Evolutionary conservation across 2,329 filamentous ascomycete genomes (phyloP).

Genomic region (Hypoxylon sp.): DNA sequence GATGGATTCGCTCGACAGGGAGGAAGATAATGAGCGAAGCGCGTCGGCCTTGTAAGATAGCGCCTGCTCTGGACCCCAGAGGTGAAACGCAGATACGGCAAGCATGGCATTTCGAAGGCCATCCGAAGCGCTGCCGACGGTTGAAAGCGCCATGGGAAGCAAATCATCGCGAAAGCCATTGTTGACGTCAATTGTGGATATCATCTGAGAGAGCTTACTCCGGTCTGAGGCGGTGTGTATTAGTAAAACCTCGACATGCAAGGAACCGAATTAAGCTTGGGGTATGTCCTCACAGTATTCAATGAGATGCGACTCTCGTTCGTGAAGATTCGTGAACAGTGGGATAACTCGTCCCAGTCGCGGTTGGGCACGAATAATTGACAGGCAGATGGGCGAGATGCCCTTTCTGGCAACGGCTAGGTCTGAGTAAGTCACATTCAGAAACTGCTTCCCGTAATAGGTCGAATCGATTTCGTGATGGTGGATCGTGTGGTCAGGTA

Average conservation of each 20-base stretch:
- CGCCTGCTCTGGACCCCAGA: conserved; percentile 56
- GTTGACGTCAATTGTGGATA: conserved; percentile 61
- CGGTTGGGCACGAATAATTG: conserved; percentile 45
- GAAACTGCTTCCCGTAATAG: conserved; percentile 55
- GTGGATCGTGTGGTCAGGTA: conserved; percentile 52
- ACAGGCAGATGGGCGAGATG: conserved; percentile 47
- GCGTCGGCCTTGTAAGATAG: conserved; percentile 59
- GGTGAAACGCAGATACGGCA: conserved; percentile 60
- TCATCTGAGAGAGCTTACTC: conserved; percentile 58
- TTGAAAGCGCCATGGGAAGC: conserved; percentile 60
- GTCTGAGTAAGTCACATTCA: conserved; percentile 58
- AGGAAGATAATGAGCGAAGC: conserved; percentile 56
- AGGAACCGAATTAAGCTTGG: not conserved
- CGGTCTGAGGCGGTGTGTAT: conserved; percentile 52
- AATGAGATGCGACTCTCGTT: conserved; percentile 51
- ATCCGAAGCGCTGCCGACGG: conserved; percentile 52
- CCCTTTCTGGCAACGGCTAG: conserved; percentile 52
- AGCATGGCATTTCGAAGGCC: conserved; percentile 61
- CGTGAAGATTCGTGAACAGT: conserved; percentile 49
- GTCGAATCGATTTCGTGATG: conserved; percentile 46
- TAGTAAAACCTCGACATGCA: conserved; percentile 24
- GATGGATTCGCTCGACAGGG: conserved; percentile 52
- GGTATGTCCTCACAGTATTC: conserved; percentile 49
- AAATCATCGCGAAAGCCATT: conserved; percentile 63
- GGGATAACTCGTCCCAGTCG: conserved; percentile 50